These are phyloP conservation scores for Salvia splendens DNA, from an alignment of 257 asterid species.

Conservation along the genomic window DNA sequence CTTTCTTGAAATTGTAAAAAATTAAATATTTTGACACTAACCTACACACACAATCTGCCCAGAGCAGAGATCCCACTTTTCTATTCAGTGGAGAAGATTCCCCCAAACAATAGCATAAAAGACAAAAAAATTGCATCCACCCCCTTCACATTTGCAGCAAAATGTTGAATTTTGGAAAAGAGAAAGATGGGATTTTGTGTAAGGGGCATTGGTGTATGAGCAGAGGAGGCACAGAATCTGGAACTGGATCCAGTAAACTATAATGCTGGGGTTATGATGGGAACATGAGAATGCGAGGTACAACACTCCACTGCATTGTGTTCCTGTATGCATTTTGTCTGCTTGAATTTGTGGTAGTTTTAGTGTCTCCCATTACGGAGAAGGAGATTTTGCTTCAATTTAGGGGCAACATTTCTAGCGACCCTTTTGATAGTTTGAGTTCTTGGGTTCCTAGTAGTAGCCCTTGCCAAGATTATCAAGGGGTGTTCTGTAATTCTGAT, in stretches of 20 bases:
- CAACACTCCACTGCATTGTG: conserved; percentile 44
- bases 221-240: conserved; percentile 43
- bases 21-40: conserved; percentile 37
- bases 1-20: conserved; percentile 36
- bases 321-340: conserved; percentile 48
- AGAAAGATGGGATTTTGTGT: neutral
- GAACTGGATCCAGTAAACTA: conserved; percentile 60
- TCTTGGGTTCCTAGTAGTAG: conserved; percentile 62
- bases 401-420: conserved; percentile 77
- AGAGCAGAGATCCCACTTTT: conserved; percentile 35
- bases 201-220: conserved; percentile 24
- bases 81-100: conserved; percentile 25
- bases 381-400: conserved; percentile 91
- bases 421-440: conserved; percentile 73
- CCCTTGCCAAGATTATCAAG: conserved; percentile 65
- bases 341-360: conserved; percentile 33
- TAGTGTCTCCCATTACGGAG: conserved; percentile 65
- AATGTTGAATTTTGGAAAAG: conserved; percentile 19
- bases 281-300: conserved; percentile 78
- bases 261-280: conserved; percentile 63
- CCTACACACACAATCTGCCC: conserved; percentile 42
- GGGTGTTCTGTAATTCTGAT: conserved; percentile 68
- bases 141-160: conserved; percentile 30
- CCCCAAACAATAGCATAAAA: conserved; percentile 27
- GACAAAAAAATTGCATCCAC: conserved; percentile 16